Evolutionary conservation across 2,329 filamentous ascomycete genomes (phyloP).

Genomic region (Aureobasidium namibiae): DNA sequence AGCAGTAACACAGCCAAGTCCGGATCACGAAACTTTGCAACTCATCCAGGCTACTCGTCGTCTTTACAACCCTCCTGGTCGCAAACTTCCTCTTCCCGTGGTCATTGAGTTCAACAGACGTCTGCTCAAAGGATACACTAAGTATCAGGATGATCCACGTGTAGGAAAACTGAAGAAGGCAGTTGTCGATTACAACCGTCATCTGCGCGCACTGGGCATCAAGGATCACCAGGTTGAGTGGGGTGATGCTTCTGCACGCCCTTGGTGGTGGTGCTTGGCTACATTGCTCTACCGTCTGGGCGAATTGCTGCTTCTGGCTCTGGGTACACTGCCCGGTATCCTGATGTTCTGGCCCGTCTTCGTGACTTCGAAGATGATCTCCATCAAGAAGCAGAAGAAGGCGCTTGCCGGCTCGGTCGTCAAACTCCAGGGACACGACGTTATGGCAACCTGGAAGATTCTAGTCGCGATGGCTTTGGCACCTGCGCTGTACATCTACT

Average conservation of each 20-base stretch:
- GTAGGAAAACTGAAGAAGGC: slow-evolving; percentile 67
- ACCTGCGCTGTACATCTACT: slow-evolving; percentile 72
- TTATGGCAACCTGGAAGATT: slow-evolving; percentile 91
- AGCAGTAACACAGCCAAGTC: slow-evolving; percentile 82
- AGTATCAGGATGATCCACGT: slow-evolving; percentile 83
- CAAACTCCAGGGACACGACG: slow-evolving; percentile 79
- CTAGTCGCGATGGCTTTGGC: slow-evolving; percentile 76
- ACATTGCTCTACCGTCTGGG: slow-evolving; percentile 70
- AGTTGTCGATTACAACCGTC: slow-evolving; percentile 77
- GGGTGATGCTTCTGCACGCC: slow-evolving; percentile 66
- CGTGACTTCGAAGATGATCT: slow-evolving; percentile 73
- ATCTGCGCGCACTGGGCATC: slow-evolving; percentile 75
- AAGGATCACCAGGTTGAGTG: slow-evolving; percentile 93
- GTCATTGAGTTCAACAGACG: slow-evolving; percentile 91
- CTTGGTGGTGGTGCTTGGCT: slow-evolving; percentile 54
- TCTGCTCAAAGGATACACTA: slow-evolving; percentile 81
- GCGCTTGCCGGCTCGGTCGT: slow-evolving; percentile 78
- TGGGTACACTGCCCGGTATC: slow-evolving; percentile 77
- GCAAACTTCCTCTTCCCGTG: slow-evolving; percentile 83
- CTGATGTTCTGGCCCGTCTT: slow-evolving; percentile 84
- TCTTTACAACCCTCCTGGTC: slow-evolving; percentile 88
- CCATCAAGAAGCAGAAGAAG: slow-evolving; percentile 70
- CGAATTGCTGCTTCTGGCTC: slow-evolving; percentile 67
- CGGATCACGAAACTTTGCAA: slow-evolving; percentile 84
- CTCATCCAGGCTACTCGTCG: slow-evolving; percentile 88